Conservation (phyloP, 345 rosid genomes). For the sweet orange (Citrus sinensis) region DNA sequence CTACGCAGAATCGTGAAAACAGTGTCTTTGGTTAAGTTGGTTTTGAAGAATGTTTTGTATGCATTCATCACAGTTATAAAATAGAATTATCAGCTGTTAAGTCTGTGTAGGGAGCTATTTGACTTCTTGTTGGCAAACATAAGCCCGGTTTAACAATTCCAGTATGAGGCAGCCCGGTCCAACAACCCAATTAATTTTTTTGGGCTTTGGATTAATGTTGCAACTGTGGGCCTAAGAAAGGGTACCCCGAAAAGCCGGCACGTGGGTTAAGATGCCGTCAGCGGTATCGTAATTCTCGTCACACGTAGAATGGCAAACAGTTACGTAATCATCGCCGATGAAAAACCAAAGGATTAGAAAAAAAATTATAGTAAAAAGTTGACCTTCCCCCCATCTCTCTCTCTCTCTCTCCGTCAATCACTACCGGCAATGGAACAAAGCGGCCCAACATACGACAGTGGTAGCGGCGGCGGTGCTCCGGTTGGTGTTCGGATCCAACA, state of each 20-base stretch:
- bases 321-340: neutral
- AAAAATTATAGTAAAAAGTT: no score
- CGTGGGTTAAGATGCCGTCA: neutral
- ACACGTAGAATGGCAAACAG: neutral
- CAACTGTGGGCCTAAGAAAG: neutral
- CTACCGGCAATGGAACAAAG: slow-evolving; percentile 19
- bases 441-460: slow-evolving; percentile 6
- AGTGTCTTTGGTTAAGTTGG: neutral
- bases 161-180: neutral
- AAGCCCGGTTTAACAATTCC: no score
- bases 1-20: neutral
- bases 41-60: neutral
- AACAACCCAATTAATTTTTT: neutral
- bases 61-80: neutral
- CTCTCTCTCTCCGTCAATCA: neutral
- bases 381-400: no score
- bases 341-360: no score
- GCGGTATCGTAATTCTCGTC: neutral
- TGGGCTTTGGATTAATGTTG: neutral
- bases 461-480: slow-evolving; percentile 17
- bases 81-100: no score
- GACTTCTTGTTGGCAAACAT: no score
- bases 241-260: neutral
- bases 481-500: slow-evolving; percentile 45
- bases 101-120: no score